Base-by-base conservation (phyloP, 352 stramenopile species). In the Globisporangium uncinulatum region DNA sequence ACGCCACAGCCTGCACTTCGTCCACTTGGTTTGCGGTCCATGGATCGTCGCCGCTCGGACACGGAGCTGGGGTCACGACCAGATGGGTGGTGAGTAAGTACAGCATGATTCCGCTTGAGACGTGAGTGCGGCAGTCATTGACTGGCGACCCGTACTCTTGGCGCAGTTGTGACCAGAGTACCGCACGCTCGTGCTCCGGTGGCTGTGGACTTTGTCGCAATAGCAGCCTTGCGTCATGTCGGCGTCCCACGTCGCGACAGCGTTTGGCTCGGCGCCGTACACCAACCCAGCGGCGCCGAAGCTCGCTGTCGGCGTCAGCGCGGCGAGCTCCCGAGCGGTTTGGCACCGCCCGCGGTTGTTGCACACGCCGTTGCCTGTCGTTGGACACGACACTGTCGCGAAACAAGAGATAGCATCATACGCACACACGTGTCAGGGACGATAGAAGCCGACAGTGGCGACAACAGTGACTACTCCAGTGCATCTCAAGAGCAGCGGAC, bases 31-130 rank as follows among this genome's bases (percentile, higher is more conserved):
- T 73, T 1, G 69, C 65, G 0, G 85, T 97, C 71, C 87, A 90
- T 9, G 90, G 87, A 56, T 97, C 90, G 57, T 97, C 90, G 9
- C 90, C 90, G 37, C 65, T 74, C 2, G 86, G 84, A 49, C 90
- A 97, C 4, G 81, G 77, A 31, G 70, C 79, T 89, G 50, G 20
- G 31, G 6, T 14, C 43, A 48, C 41, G 15, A 45, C 0, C 20
- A 17, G 6, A 21, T 34, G 21, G 17, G 7, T 0, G 5, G 9
- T 29, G 29, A 62, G 5, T 39, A 47, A 8, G n/a, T 57, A 7
- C 4, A 56, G 34, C 53, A 24, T 1, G 46, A 4, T 21, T 13
- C 24, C 11, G 10, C 10, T 29, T 29, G 14, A 34, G 24, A 8
- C 34, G 14, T 3, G 47, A 21, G 13, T 13, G 46, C 24, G 14